A percentile compares a stretch with the other conserved stretches of the same genome.
Evolutionary conservation across 305 asterid genomes (phyloP).

Genomic region (Euphrasia arctica): DNA sequence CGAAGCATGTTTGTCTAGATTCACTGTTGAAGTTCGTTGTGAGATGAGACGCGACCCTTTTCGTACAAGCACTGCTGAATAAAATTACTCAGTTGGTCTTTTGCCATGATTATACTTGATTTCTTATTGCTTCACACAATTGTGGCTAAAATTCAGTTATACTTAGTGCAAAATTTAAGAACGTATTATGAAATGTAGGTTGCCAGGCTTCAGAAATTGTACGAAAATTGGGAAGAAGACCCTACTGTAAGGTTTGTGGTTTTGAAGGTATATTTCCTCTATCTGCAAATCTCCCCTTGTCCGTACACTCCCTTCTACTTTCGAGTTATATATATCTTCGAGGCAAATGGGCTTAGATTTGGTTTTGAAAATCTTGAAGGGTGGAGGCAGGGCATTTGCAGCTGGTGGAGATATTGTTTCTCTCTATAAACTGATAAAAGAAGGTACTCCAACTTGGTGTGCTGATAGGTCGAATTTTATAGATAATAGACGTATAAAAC

Average conservation of each 20-base stretch:
- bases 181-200: conserved; percentile 41
- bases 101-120: conserved; percentile 4
- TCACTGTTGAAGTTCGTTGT: not conserved
- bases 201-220: conserved; percentile 67
- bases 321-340: conserved; percentile 5
- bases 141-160: not conserved
- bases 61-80: conserved; percentile 1
- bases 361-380: conserved; percentile 54
- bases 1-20: conserved; percentile 15
- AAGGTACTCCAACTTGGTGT: conserved; percentile 42
- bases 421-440: conserved; percentile 46
- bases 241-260: conserved; percentile 66
- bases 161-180: conserved; percentile 2
- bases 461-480: conserved; percentile 1
- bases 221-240: conserved; percentile 89
- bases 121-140: conserved; percentile 9
- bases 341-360: conserved; percentile 26
- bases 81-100: conserved; percentile 12
- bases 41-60: not conserved
- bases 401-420: conserved; percentile 94
- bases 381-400: conserved; percentile 82
- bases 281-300: not conserved
- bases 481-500: not conserved
- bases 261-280: conserved; percentile 53
- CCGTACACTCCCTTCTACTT: too few relatives aligned